Evolutionary conservation across 495 filamentous ascomycete genomes (phyloP).

Genomic region (Hyaloscypha bicolor): DNA sequence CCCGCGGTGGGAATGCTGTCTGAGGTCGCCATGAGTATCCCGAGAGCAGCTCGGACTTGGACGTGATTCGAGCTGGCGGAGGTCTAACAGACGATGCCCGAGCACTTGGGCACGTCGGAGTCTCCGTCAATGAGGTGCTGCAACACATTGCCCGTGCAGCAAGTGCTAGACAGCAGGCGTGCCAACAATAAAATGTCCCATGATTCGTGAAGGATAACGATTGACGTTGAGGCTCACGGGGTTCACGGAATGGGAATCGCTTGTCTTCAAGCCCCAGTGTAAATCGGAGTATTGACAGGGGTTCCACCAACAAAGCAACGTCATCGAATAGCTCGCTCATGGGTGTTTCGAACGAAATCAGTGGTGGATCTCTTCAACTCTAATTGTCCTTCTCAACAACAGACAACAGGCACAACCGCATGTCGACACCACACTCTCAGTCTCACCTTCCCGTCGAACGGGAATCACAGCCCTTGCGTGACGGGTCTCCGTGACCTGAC

Average conservation of each 20-base stretch:
- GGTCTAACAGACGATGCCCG: not conserved
- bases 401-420: not conserved
- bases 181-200: not conserved
- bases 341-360: not conserved
- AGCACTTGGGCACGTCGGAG: not conserved
- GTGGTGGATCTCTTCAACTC: not conserved
- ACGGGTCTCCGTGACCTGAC: not conserved
- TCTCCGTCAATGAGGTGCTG: not conserved
- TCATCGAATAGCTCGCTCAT: not conserved
- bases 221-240: not conserved
- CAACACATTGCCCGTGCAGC: not conserved
- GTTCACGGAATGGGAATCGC: not conserved
- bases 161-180: not conserved
- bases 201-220: not conserved
- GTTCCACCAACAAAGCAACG: not conserved
- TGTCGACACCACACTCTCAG: not conserved
- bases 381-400: not conserved
- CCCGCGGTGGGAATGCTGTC: conserved; percentile 10
- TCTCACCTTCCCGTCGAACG: not conserved
- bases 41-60: not conserved
- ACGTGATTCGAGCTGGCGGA: not conserved
- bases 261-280: not conserved
- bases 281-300: not conserved
- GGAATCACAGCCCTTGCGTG: not conserved
- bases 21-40: conserved; percentile 21